A percentile compares a stretch with the other conserved stretches of the same genome.
These are phyloP conservation scores for Pezizomycotina sp. DNA, from an alignment of 2,329 filamentous ascomycete species.

Conservation along the genomic window DNA sequence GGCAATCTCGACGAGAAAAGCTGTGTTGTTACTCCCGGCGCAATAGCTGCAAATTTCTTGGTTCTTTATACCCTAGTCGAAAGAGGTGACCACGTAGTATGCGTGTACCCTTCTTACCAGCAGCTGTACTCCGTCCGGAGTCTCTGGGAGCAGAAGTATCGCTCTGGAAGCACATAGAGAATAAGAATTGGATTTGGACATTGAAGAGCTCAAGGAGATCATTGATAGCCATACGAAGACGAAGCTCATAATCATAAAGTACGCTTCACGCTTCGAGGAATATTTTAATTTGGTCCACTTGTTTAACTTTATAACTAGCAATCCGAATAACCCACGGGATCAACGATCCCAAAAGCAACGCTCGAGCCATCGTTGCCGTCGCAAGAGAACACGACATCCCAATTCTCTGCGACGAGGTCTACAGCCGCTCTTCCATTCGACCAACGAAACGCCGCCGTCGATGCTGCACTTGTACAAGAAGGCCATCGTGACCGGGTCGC, in stretches of 20 bases:
- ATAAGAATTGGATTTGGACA: constrained; percentile 49
- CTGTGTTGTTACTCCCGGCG: constrained; percentile 58
- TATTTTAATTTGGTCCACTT: constrained; percentile 33
- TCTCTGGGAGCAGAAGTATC: constrained; percentile 62
- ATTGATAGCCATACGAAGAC: constrained; percentile 43
- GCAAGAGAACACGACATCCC: constrained; percentile 47
- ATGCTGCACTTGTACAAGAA: constrained; percentile 46
- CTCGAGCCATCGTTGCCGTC: constrained; percentile 46
- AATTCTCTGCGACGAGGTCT: constrained; percentile 65
- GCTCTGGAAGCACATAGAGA: constrained; percentile 52
- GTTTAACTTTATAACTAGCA: constrained; percentile 33
- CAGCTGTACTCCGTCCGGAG: constrained; percentile 63
- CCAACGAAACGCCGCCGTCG: constrained; percentile 24
- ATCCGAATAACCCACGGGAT: constrained; percentile 74
- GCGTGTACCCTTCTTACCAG: constrained; percentile 75
- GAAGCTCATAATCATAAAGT: constrained; percentile 52
- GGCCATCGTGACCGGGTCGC: constrained; percentile 56
- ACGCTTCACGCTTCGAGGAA: constrained; percentile 5
- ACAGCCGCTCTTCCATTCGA: constrained; percentile 61
- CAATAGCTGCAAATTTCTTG: constrained; percentile 74
- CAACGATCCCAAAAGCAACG: constrained; percentile 45
- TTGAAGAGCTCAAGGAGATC: constrained; percentile 47
- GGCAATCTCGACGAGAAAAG: constrained; percentile 45
- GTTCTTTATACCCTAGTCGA: constrained; percentile 55
- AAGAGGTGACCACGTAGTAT: constrained; percentile 66